Base-by-base conservation (phyloP, 192 early-diverging fungal species). In the Irineochytrium annulatum region DNA sequence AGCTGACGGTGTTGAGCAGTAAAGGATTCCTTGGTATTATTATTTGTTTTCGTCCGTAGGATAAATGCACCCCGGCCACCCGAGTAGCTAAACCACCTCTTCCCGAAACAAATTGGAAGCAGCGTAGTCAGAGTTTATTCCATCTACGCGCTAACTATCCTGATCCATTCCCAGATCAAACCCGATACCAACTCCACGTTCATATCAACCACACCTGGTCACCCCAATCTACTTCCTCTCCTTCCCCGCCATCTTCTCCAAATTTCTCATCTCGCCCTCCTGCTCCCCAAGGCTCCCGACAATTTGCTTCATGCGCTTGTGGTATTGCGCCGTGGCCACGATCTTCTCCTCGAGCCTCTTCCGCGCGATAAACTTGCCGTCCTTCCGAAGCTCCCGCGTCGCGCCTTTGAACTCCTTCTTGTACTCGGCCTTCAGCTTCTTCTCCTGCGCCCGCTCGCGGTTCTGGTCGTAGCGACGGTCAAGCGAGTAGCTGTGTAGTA, bases 331-430 rank as follows among this genome's bases (percentile, higher is more conserved):
- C 68, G 96, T 95, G 82, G 89, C 90, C 59, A 89, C 84, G 55
- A 83, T 85, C 57, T 75, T 77, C 52, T 82, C 78, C 55, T 69
- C 69, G 24, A 92, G 59, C 46, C 85, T 75, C 72, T 90, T 83
- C 19, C 82, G 72, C 16, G 89, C 87, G 31, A 98, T 68, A 57
- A 96, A 99, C 71, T 84, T 79, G 31, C 86, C 85, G 69, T 99
- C 97, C 69, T 95, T 92, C 31, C 95, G 88, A 60, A 99, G 71
- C 73, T 99, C 97, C 24, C 97, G 86, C 43, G 93, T 82, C 22
- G 94, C 94, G 16, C 95, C 93, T 68, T 97, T 92, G 70, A 83
- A 82, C 68, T 99, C 97, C 75, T 90, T 88, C 75, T 91, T 94
- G 72, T 90, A 80, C 74, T 93, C 87, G 6, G 81, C 67, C 30